Evolutionary conservation across 2,329 filamentous ascomycete genomes (phyloP).

Genomic region (Cadophora gregata): DNA sequence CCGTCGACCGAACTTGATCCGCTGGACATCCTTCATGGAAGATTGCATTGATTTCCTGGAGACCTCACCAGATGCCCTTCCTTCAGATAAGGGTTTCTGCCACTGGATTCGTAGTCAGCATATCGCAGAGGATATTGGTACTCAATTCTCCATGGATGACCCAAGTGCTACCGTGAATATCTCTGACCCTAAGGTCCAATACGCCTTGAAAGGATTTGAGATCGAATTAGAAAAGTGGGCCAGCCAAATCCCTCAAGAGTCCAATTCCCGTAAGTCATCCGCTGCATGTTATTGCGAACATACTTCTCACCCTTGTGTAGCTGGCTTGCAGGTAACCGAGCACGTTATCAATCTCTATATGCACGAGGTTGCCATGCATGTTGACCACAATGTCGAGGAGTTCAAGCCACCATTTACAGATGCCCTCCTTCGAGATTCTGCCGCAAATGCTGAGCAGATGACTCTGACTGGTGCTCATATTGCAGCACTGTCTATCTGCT

Average conservation of each 20-base stretch:
- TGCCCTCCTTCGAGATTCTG: slow-evolving; percentile 31
- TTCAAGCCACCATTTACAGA: slow-evolving; percentile 49
- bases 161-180: slow-evolving; percentile 52
- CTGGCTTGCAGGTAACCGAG: slow-evolving; percentile 56
- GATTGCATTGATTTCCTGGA: slow-evolving; percentile 53
- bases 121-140: slow-evolving; percentile 61
- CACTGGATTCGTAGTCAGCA: slow-evolving; percentile 52
- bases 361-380: slow-evolving; percentile 63
- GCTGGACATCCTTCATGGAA: slow-evolving; percentile 50
- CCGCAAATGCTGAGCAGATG: slow-evolving; percentile 25
- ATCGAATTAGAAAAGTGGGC: slow-evolving; percentile 57
- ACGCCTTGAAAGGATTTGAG: slow-evolving; percentile 59
- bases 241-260: slow-evolving; percentile 48
- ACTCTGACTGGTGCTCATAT: slow-evolving; percentile 51
- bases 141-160: slow-evolving; percentile 59
- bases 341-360: slow-evolving; percentile 61
- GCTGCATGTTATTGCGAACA: not conserved
- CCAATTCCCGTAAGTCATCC: slow-evolving; percentile 40
- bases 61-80: slow-evolving; percentile 47
- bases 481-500: slow-evolving; percentile 57
- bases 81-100: slow-evolving; percentile 49
- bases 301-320: slow-evolving; percentile 42
- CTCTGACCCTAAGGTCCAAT: slow-evolving; percentile 59
- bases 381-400: slow-evolving; percentile 60
- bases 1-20: slow-evolving; percentile 52